Base-by-base conservation (phyloP, 345 rosid species). In the Anastatica hierochuntica region DNA sequence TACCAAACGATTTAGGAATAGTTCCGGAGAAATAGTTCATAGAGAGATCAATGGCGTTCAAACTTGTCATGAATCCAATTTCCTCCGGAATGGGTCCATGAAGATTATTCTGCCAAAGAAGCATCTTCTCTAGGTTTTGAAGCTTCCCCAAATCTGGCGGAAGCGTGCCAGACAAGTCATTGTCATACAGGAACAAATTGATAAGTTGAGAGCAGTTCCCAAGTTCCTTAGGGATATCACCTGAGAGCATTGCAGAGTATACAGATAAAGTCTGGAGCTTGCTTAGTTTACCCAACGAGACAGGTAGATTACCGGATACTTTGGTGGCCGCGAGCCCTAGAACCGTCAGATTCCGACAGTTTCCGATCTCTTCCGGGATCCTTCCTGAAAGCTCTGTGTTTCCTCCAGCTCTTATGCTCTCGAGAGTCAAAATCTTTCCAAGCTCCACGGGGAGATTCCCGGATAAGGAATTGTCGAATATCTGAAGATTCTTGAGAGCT, bases 241-340 rank as follows among this genome's bases (percentile, higher is more conserved):
- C 96, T 3, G 94, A 82, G 33, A 90, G 72, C 87, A 71, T 72
- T 14, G 92, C 67, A 2, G 80, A 72, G 63, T 77, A 82, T 2
- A 80, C 75, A 1, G 88, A 78, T 21, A 90, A 33, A 44, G 79
- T 74, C 52, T 75, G 74, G 55, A 90, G 82, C 64, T 74, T 73
- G 67, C 70, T 76, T 14, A 90, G 78, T 72, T 72, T 76, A 45
- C 97, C 96, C 56, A 86, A 23, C 15, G 85, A 77, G 67, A 58
- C 53, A 4, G 96, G 94, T 10, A 86, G 71, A n/a, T 68, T 66
- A 35, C 89, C 96, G n/a, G 79, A 63, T 21, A 90, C 39, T 64
- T 83, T 71, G 2, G 90, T 90, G 17, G 88, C 94, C 1, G 94
- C 90, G 5, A 86, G 78, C 16, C 97, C 94, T 55, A 90, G 58